Evolutionary conservation across 2,329 filamentous ascomycete genomes (phyloP), one percentile per base, ranked within the genome.

Genomic region (Fusarium sp.): DNA sequence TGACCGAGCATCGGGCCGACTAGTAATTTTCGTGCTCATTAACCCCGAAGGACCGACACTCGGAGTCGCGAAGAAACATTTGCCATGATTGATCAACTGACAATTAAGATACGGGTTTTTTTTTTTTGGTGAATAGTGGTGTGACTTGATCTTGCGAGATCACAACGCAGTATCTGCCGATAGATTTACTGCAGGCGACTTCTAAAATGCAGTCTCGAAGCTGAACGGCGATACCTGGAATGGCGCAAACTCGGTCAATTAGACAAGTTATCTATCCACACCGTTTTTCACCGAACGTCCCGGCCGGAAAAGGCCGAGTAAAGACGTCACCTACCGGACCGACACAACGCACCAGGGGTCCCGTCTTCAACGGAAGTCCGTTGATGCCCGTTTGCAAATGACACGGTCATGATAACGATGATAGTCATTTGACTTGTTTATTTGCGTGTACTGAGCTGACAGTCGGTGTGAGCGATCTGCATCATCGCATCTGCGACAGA

Each of bases 191-290:
- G 11, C 4, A 32, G n/a, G 12, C 10, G 47, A 8, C 6, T 15
- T 25, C 9, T 27, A 3, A 38, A 22, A 37, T 37, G 33, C 20
- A 37, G 30, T 20, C 9, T 32, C 9, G n/a, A 25, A 58, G 33
- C 54, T 22, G 12, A 22, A 4, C 8, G 9, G 15, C n/a, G 54
- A 58, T 58, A 14, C 22, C 22, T 58, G 35, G 9, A 27, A 58
- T 58, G 54, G 54, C 54, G 35, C 22, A 27, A 58, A 58, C 33
- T 58, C 54, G 54, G 54, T 58, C 54, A 58, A 58, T 25, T 58
- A 38, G 33, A 20, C 35, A 40, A n/a, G 35, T 35, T 57, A 12
- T 25, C 35, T 38, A 38, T 58, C 54, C 54, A 38, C 54, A n/a
- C 20, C 35, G 20, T 27, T 58, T 58, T 10, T 6, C 25, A 58